These are phyloP conservation scores for Penicillium angulare DNA, from an alignment of 495 filamentous ascomycete species.

Conservation along the genomic window DNA sequence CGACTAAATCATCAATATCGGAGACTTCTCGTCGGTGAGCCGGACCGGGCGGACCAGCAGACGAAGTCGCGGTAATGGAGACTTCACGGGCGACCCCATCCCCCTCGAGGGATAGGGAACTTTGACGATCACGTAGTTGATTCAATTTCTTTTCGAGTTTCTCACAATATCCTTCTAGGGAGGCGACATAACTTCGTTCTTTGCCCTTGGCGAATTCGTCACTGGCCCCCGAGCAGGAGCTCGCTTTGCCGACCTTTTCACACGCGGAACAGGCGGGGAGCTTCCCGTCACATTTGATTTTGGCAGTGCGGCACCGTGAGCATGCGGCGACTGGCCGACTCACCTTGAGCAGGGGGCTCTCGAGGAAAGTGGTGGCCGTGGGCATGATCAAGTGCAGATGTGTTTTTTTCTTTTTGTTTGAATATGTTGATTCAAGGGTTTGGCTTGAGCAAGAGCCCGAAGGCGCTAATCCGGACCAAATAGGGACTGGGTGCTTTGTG, in stretches of 20 bases:
- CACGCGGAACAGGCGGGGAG: conserved; percentile 91
- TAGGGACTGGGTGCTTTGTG: no score
- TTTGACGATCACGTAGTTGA: conserved; percentile 55
- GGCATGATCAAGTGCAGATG: no score
- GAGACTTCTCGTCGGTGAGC: conserved; percentile 59
- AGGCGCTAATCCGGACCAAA: no score
- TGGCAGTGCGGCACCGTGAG: conserved; percentile 85
- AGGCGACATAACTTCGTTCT: conserved; percentile 92
- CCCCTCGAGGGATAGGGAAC: conserved; percentile 56
- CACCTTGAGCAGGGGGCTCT: conserved; percentile 81
- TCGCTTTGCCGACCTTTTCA: conserved; percentile 75
- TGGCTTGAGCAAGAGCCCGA: no score
- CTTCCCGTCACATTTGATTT: conserved; percentile 96
- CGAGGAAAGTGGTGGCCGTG: conserved; percentile 44
- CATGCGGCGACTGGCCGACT: conserved; percentile 91
- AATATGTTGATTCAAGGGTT: no score
- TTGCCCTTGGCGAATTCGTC: conserved; percentile 94
- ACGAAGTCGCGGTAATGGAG: conserved; percentile 43
- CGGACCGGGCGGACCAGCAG: conserved; percentile 35
- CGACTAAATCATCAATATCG: conserved; percentile 76
- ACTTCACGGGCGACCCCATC: conserved; percentile 58
- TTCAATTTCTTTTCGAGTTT: conserved; percentile 72
- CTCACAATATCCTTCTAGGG: conserved; percentile 83
- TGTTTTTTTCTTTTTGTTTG: no score
- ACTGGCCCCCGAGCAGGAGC: conserved; percentile 86